A percentile compares a stretch with the other conserved stretches of the same genome.
Evolutionary conservation across 2,329 filamentous ascomycete genomes (phyloP).

Genomic region (Eutypella sp.): DNA sequence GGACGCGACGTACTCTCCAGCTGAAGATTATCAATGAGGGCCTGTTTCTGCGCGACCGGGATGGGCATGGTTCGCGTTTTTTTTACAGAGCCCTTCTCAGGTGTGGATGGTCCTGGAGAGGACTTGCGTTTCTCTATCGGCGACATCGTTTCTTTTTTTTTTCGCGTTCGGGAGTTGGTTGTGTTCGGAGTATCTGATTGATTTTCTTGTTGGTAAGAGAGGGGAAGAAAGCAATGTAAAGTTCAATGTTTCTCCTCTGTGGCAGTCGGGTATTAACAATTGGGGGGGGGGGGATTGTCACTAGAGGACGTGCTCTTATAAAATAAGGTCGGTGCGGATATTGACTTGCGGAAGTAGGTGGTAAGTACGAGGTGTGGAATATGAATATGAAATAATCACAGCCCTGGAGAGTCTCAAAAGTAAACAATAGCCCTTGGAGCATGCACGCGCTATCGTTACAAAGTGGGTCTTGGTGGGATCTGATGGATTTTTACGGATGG

Average conservation of each 20-base stretch:
- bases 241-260: no score
- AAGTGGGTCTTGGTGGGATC: neutral
- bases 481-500: no score
- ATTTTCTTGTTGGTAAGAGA: neutral
- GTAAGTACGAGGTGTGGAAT: no score
- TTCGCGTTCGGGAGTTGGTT: constrained; percentile 25
- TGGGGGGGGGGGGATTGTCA: no score
- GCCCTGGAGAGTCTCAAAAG: neutral
- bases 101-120: constrained; percentile 33
- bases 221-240: neutral
- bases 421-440: constrained; percentile 2
- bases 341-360: no score
- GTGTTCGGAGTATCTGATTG: neutral
- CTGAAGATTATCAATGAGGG: constrained; percentile 82
- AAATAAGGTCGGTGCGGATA: no score
- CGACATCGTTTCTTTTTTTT: constrained; percentile 39
- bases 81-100: constrained; percentile 55
- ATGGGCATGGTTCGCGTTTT: constrained; percentile 54
- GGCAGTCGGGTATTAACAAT: no score
- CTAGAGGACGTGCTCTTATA: no score
- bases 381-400: no score
- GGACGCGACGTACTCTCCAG: constrained; percentile 80
- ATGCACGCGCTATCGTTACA: neutral
- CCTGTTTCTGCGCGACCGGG: constrained; percentile 72
- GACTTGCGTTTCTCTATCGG: constrained; percentile 44